These are phyloP conservation scores for Aspergillus indologenus DNA, from an alignment of 495 filamentous ascomycete species.

Conservation along the genomic window DNA sequence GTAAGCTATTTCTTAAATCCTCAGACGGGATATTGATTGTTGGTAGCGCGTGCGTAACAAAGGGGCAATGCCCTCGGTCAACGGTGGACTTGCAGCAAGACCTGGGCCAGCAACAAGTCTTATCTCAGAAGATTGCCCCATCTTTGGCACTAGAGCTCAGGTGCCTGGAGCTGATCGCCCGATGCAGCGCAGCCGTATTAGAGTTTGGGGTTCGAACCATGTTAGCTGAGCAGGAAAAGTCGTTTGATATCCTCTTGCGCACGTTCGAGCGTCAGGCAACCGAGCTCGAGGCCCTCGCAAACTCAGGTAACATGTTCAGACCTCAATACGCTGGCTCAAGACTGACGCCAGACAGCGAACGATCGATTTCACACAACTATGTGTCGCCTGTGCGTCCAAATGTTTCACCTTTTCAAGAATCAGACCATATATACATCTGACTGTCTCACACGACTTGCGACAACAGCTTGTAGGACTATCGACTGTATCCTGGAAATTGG, in stretches of 20 bases:
- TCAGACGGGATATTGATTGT: conserved; percentile 3
- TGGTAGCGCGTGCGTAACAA: conserved; percentile 33
- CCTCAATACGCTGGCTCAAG: not conserved
- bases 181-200: conserved; percentile 33
- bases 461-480: conserved; percentile 36
- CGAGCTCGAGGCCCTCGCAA: conserved; percentile 31
- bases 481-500: conserved; percentile 28
- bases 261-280: conserved; percentile 34
- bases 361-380: conserved; percentile 31
- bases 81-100: conserved; percentile 35
- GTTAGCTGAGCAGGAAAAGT: conserved; percentile 35
- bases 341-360: conserved; percentile 19
- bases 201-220: conserved; percentile 41
- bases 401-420: conserved; percentile 43
- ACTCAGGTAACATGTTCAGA: conserved; percentile 23
- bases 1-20: conserved; percentile 24
- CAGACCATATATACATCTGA: conserved; percentile 27
- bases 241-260: conserved; percentile 35
- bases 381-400: conserved; percentile 38
- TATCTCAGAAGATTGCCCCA: conserved; percentile 33
- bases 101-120: conserved; percentile 29
- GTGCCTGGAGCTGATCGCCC: conserved; percentile 35
- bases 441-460: conserved; percentile 33
- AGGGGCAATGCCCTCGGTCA: conserved; percentile 37
- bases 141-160: conserved; percentile 32